Percentiles rank a stretch among this genome's conserved stretches.
These are phyloP conservation scores for Neurospora pannonica DNA, from an alignment of 495 filamentous ascomycete genomes.

Conservation along the genomic window DNA sequence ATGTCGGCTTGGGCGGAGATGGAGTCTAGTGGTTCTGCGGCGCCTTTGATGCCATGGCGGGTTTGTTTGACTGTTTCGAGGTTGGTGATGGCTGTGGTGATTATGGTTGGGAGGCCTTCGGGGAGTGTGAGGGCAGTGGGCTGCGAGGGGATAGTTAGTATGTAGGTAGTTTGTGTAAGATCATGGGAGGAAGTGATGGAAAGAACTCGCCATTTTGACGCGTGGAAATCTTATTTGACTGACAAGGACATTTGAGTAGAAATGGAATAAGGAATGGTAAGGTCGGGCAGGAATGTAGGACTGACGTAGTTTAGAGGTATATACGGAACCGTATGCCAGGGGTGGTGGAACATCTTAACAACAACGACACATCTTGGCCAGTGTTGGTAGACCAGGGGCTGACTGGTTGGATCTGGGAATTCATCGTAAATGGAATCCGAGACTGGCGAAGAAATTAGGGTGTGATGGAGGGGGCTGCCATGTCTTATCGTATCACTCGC, in stretches of 20 bases:
- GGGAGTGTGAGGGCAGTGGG: not conserved
- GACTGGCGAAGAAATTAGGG: not conserved
- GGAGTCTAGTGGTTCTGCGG: constrained; percentile 4
- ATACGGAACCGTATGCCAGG: not conserved
- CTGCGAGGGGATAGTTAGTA: not conserved
- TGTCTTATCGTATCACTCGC: not conserved
- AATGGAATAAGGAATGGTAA: not conserved
- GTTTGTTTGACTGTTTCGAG: constrained; percentile 1
- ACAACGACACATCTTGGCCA: not conserved
- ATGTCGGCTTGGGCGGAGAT: constrained; percentile 4
- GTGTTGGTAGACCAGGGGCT: not conserved
- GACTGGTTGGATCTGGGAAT: not conserved
- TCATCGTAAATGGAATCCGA: not conserved
- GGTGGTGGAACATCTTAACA: not conserved
- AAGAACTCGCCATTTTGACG: not conserved
- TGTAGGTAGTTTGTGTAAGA: not conserved
- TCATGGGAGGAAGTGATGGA: not conserved
- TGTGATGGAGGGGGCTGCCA: not conserved
- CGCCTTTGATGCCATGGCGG: constrained; percentile 2
- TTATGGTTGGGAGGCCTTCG: constrained; percentile 3
- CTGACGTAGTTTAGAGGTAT: not conserved
- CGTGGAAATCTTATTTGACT: not conserved
- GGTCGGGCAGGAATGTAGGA: not conserved
- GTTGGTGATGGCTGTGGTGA: constrained; percentile 1
- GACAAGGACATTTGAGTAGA: no score